Evolutionary conservation across 768 basidiomycete genomes (phyloP).

Genomic region (Psilocybe cyanescens): DNA sequence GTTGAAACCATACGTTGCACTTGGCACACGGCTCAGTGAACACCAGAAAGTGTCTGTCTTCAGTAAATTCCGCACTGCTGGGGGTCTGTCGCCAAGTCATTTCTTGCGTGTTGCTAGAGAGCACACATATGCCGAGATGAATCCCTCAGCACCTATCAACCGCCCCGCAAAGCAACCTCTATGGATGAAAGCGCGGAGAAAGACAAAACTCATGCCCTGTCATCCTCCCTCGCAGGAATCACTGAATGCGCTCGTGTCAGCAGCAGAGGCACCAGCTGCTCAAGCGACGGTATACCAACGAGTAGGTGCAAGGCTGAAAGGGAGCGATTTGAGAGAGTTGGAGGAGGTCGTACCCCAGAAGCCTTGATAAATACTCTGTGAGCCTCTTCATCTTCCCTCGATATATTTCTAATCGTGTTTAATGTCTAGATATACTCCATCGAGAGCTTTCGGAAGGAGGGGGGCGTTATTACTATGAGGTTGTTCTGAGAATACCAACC

Average conservation of each 20-base stretch:
- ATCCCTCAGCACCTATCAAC: slow-evolving; percentile 14
- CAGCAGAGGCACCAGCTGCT: not conserved
- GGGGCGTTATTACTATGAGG: not conserved
- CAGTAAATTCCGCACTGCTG: slow-evolving; percentile 38
- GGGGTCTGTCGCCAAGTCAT: slow-evolving; percentile 46
- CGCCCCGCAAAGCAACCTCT: slow-evolving; percentile 2
- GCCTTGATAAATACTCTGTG: not conserved
- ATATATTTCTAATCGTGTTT: not conserved
- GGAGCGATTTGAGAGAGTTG: not conserved
- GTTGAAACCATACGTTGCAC: slow-evolving; percentile 74
- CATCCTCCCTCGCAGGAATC: not conserved
- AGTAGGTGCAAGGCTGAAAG: not conserved
- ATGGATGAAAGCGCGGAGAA: slow-evolving; percentile 13
- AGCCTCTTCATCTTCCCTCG: not conserved
- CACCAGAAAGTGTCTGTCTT: slow-evolving; percentile 38
- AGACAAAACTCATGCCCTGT: not conserved
- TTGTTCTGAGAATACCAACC: not conserved
- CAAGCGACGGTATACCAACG: not conserved
- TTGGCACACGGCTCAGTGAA: slow-evolving; percentile 41
- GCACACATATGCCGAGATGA: slow-evolving; percentile 21
- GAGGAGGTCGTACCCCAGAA: not conserved
- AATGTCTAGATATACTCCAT: not conserved
- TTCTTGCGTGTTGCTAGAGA: slow-evolving; percentile 45
- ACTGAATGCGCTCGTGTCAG: not conserved
- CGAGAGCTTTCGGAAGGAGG: not conserved